These are phyloP conservation scores for Umbilicus rupestris DNA, from an alignment of 164 flowering plant species.

Conservation along the genomic window DNA sequence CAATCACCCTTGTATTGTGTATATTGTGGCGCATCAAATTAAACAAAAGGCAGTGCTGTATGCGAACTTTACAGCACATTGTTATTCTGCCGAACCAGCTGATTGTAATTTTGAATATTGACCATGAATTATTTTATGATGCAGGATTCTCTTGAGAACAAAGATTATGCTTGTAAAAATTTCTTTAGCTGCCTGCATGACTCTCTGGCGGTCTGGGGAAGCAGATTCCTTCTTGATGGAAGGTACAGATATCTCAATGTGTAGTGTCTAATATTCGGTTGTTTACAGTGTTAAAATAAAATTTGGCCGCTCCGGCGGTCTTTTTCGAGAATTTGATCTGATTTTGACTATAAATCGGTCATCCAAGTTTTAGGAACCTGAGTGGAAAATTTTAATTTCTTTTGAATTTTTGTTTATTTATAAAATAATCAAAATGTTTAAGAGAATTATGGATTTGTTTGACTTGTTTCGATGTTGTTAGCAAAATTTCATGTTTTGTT, in stretches of 20 bases:
- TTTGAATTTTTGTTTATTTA: too few relatives aligned
- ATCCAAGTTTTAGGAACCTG: too few relatives aligned
- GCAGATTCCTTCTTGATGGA: constrained; percentile 53
- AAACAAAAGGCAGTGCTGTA: too few relatives aligned
- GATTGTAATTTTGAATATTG: constrained; percentile 2
- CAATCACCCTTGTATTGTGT: not conserved
- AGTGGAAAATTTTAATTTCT: too few relatives aligned
- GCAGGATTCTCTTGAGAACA: constrained; percentile 69
- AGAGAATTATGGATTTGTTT: too few relatives aligned
- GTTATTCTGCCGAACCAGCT: not conserved
- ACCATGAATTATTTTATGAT: constrained; percentile 4
- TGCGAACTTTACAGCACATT: not conserved
- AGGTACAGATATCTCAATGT: constrained; percentile 29
- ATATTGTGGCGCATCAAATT: not conserved
- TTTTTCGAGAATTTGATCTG: too few relatives aligned
- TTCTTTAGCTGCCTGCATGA: constrained; percentile 58
- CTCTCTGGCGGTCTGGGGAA: constrained; percentile 66
- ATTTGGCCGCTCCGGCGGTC: too few relatives aligned
- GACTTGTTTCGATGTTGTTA: too few relatives aligned
- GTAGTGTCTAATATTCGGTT: not conserved
- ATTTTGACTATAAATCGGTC: too few relatives aligned
- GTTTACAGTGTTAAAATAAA: too few relatives aligned
- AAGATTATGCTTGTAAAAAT: constrained; percentile 49
- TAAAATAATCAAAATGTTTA: too few relatives aligned
- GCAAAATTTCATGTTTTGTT: too few relatives aligned